Percentiles rank a stretch among this genome's conserved stretches.
Conservation (phyloP, 305 asterid species). For the Caryopteris hybrid region DNA sequence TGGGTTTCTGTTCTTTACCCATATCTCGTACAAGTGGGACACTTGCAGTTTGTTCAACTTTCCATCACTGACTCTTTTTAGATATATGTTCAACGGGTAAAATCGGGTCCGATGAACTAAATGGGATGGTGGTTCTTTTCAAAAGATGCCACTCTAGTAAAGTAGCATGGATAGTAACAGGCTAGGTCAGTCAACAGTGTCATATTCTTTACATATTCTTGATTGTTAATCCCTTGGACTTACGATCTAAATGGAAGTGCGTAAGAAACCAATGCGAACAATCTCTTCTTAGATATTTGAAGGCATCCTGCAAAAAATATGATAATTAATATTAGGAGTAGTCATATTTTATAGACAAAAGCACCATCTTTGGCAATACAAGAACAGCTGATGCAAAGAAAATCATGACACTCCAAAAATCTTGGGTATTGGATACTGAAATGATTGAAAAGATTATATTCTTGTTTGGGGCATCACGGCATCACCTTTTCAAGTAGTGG, state of each 20-base stretch:
- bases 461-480: not conserved
- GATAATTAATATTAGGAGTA: conserved; percentile 8
- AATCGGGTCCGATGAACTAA: not conserved
- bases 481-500: not conserved
- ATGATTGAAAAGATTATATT: not conserved
- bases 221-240: conserved; percentile 28
- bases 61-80: not conserved
- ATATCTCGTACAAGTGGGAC: not conserved
- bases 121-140: not conserved
- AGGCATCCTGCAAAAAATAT: conserved; percentile 72
- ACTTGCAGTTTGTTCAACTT: too few relatives aligned
- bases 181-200: not conserved
- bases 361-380: not conserved
- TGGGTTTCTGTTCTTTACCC: not conserved
- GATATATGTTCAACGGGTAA: not conserved
- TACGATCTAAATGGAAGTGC: conserved; percentile 96
- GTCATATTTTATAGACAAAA: not conserved
- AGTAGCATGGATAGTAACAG: not conserved
- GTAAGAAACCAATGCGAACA: conserved; percentile 93
- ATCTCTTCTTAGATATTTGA: conserved; percentile 80
- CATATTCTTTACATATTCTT: not conserved
- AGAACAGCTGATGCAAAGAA: not conserved
- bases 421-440: not conserved
- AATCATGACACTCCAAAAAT: not conserved
- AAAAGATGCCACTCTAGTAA: not conserved